A percentile compares a stretch with the other conserved stretches of the same genome.
Evolutionary conservation across 495 filamentous ascomycete genomes (phyloP).

Genomic region (Penicillium odoratum): DNA sequence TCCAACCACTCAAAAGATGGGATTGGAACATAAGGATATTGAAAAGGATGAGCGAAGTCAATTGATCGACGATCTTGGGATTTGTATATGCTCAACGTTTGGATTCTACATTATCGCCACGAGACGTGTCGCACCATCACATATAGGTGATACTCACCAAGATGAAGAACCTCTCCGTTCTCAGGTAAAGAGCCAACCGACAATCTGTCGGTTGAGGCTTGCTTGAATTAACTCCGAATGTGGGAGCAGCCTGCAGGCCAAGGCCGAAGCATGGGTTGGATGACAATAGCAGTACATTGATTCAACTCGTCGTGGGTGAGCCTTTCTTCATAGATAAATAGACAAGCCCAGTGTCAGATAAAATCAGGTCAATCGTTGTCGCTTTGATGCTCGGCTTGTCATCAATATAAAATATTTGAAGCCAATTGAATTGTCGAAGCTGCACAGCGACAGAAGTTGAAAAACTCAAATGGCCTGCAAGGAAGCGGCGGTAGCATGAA

Average conservation of each 20-base stretch:
- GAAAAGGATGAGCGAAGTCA: not conserved
- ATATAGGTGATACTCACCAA: not conserved
- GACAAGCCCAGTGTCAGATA: too few relatives aligned
- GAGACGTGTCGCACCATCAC: not conserved
- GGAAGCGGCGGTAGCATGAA: not conserved
- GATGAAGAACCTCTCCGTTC: not conserved
- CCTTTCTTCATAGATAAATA: too few relatives aligned
- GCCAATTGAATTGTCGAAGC: not conserved
- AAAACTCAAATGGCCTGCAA: not conserved
- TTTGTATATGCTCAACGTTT: not conserved
- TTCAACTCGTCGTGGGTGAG: not conserved
- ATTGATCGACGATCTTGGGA: not conserved
- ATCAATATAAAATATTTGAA: not conserved
- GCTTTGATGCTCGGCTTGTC: not conserved
- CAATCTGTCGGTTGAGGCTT: not conserved
- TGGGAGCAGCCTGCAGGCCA: not conserved
- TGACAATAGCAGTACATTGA: not conserved
- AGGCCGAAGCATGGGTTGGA: not conserved
- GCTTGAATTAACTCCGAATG: conserved; percentile 2
- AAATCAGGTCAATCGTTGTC: not conserved
- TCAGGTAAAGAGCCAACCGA: not conserved
- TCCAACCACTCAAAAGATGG: not conserved
- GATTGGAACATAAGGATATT: not conserved
- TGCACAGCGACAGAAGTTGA: not conserved
- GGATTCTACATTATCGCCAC: not conserved